phyloP scores from a whole-genome alignment of 2,329 filamentous ascomycete genomes.

The Diplocarpon rosae region DNA sequence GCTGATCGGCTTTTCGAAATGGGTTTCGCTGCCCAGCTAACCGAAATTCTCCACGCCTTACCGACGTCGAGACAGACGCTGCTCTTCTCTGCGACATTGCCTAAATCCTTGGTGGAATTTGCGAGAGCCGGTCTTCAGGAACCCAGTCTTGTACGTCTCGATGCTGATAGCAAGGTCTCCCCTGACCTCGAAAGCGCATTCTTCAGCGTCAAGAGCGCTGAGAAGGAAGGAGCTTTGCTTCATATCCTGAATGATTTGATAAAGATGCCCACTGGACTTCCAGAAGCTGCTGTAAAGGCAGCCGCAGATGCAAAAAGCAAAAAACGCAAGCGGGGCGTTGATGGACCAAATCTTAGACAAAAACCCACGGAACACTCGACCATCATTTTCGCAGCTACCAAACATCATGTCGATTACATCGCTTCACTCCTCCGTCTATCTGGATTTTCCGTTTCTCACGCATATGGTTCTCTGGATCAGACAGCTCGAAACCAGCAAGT shows the following conservation, averaged over 20 bases:
- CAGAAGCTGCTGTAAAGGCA: slow-evolving; percentile 36
- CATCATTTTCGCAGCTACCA: slow-evolving; percentile 88
- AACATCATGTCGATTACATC: slow-evolving; percentile 95
- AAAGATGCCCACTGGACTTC: slow-evolving; percentile 65
- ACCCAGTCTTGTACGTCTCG: slow-evolving; percentile 77
- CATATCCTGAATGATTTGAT: slow-evolving; percentile 88
- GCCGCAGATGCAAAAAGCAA: slow-evolving; percentile 35
- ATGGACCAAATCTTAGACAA: slow-evolving; percentile 43
- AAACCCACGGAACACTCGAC: slow-evolving; percentile 85
- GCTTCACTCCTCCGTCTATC: slow-evolving; percentile 65
- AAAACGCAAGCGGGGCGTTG: slow-evolving; percentile 59
- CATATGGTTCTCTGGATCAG: slow-evolving; percentile 90
- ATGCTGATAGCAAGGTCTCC: slow-evolving; percentile 91
- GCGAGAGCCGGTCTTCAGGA: slow-evolving; percentile 88
- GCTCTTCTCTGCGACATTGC: slow-evolving; percentile 89
- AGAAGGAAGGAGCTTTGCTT: slow-evolving; percentile 87
- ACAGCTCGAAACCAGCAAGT: slow-evolving; percentile 87
- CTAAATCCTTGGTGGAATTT: slow-evolving; percentile 91
- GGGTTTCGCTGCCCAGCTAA: slow-evolving; percentile 89
- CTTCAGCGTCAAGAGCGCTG: slow-evolving; percentile 81
- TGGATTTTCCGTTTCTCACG: slow-evolving; percentile 85
- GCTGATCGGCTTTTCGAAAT: slow-evolving; percentile 96
- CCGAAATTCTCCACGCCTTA: slow-evolving; percentile 83
- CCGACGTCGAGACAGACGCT: slow-evolving; percentile 79
- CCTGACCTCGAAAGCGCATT: slow-evolving; percentile 93